Evolutionary conservation across 1,139 yeast species (phyloP), one percentile per base, ranked within the genome.

Genomic region (Wickerhamiella infanticola): DNA sequence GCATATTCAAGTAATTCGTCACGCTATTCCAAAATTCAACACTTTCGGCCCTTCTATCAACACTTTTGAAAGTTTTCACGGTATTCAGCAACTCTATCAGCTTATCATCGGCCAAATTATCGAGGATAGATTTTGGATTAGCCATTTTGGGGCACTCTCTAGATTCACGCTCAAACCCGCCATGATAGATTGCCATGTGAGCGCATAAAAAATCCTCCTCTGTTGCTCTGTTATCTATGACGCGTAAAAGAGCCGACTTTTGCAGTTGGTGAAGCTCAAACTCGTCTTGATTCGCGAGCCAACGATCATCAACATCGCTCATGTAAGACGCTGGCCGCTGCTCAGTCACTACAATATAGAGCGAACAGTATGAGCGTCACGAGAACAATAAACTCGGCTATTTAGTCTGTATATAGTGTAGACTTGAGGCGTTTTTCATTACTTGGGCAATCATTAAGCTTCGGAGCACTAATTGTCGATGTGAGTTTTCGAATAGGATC

Each of bases 251-350:
- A 18, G 47, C 47, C 3, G 42, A 27, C 36, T 40, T 38, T 24
- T 56, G 55, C 45, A 55, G 58, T 48, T 64, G 68, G 45, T 53
- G 52, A 26, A 59, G 50, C 37, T 58, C 57, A 49, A 64, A 64
- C 23, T 50, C 53, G 39, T 61, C 63, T 45, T 64, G 68, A 13
- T 18, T 37, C n/a, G 26, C 24, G 24, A 36, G 8, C 24, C 39
- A 36, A 13, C 39, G 18, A 11, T 35, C 37, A n/a, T 29, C 33
- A 29, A 29, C 33, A 29, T 29, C 33, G 7, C 33, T 11, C 33
- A 29, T 29, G 33, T 11, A 29, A 29, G 33, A 29, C 9, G 11
- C 33, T 29, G 11, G 18, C 18, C 18, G 2, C 18, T 18, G 18
- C 18, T 18, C 18, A 18, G 18, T 18, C 18, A 18, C 18, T 18